Conservation (phyloP, 2,329 filamentous ascomycete genomes). For the Talaromyces islandicus region DNA sequence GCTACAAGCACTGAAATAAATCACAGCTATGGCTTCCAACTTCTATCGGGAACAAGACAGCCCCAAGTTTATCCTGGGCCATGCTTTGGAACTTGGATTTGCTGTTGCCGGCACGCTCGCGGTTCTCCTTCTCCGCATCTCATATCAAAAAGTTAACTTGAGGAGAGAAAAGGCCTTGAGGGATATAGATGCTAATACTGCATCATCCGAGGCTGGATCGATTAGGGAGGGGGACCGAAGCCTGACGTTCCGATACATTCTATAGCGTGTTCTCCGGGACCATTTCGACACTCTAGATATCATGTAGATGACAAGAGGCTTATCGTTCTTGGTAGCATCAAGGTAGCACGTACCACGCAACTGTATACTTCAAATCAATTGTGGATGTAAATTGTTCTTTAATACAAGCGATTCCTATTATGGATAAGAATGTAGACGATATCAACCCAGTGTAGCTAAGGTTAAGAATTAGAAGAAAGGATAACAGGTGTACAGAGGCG, state of each 20-base stretch:
- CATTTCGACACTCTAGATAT: not conserved
- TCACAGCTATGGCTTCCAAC: conserved; percentile 61
- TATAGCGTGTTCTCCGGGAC: not conserved
- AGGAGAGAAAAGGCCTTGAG: not conserved
- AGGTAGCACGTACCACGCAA: not conserved
- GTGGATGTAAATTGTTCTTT: not conserved
- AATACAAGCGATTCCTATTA: not conserved
- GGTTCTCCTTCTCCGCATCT: conserved; percentile 38
- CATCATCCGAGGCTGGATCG: not conserved
- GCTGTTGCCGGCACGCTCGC: conserved; percentile 43
- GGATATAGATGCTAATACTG: not conserved
- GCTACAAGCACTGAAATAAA: not conserved
- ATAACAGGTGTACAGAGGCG: not conserved
- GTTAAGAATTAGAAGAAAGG: no score
- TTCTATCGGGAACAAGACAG: conserved; percentile 55
- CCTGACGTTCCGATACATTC: not conserved
- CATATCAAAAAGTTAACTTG: conserved; percentile 53
- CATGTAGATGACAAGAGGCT: not conserved
- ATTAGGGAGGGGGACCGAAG: not conserved
- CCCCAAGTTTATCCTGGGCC: conserved; percentile 47
- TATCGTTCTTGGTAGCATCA: not conserved
- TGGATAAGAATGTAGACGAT: not conserved
- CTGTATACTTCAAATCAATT: not conserved
- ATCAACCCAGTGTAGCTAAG: no score
- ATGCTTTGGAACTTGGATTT: conserved; percentile 48